phyloP scores from a whole-genome alignment of 495 filamentous ascomycete species.

The Pyronema domesticum region DNA sequence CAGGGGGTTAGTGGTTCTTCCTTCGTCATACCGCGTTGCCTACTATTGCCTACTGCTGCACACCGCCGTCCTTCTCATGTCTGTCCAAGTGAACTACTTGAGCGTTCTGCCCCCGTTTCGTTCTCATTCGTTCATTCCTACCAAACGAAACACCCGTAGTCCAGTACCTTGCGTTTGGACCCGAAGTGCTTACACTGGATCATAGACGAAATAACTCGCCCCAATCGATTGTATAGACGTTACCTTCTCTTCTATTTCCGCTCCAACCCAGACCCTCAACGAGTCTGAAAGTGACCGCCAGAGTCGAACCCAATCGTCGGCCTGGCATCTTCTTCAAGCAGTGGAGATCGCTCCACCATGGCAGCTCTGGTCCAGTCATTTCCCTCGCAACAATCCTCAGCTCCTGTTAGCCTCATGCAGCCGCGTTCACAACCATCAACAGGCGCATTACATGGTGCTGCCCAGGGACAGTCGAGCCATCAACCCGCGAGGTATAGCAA shows the following conservation, averaged over 20 bases:
- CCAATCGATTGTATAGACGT: conserved; percentile 2
- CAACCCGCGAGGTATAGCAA: conserved; percentile 43
- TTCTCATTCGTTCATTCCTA: too few species aligned
- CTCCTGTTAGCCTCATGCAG: conserved; percentile 66
- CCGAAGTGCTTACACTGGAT: conserved; percentile 2
- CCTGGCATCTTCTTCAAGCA: conserved; percentile 6
- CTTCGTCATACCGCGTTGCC: conserved; percentile 7
- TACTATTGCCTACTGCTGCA: neutral
- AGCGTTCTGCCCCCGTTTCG: too few species aligned
- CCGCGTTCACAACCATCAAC: conserved; percentile 55
- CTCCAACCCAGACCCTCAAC: conserved; percentile 10
- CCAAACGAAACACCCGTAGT: too few species aligned
- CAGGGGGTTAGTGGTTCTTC: conserved; percentile 22
- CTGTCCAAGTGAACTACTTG: neutral
- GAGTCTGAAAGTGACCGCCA: conserved; percentile 17
- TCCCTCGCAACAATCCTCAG: conserved; percentile 49
- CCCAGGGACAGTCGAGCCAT: conserved; percentile 37
- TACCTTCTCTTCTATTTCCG: conserved; percentile 11
- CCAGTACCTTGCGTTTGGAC: neutral
- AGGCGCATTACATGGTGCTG: conserved; percentile 39
- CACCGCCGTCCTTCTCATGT: neutral
- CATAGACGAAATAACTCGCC: neutral
- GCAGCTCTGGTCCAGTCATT: conserved; percentile 85
- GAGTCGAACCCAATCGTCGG: conserved; percentile 5
- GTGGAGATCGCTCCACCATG: conserved; percentile 36